Evolutionary conservation across 352 stramenopile species (phyloP).

Genomic region (Phytophthora kernoviae): DNA sequence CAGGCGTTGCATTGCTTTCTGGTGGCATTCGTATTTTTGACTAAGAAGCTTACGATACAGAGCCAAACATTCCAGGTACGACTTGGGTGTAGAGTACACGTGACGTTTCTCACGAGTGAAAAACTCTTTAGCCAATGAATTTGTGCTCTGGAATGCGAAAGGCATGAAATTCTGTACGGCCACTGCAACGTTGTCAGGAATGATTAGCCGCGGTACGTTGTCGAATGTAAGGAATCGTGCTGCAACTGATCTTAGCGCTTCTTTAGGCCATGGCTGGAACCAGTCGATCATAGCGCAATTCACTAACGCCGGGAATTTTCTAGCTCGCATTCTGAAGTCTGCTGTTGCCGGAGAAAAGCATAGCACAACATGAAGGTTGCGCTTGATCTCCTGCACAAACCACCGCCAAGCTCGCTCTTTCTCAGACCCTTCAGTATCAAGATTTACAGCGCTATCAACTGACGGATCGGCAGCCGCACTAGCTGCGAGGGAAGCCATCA

Average conservation of each 20-base stretch:
- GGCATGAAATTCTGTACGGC: conserved; percentile 93
- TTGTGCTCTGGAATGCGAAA: conserved; percentile 93
- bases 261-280: conserved; percentile 93
- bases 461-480: conserved; percentile 11
- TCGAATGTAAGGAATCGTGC: conserved; percentile 74
- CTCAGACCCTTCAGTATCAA: conserved; percentile 54
- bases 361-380: conserved; percentile 95
- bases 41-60: conserved; percentile 84
- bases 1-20: conserved; percentile 79
- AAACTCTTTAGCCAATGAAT: conserved; percentile 85
- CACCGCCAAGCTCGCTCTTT: conserved; percentile 93
- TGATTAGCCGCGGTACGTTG: conserved; percentile 18
- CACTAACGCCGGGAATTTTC: conserved; percentile 94
- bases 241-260: conserved; percentile 92
- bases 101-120: conserved; percentile 72
- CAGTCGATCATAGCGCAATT: conserved; percentile 95
- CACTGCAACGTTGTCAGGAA: conserved; percentile 35
- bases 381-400: conserved; percentile 91
- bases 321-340: conserved; percentile 87
- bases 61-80: conserved; percentile 91
- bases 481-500: conserved; percentile 66
- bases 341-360: conserved; percentile 94
- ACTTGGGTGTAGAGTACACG: conserved; percentile 95
- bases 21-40: conserved; percentile 64
- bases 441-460: conserved; percentile 5